Percentiles rank a stretch among this genome's conserved stretches.
Conservation (phyloP, 441 rosid genomes). For the Corymbia citriodora region DNA sequence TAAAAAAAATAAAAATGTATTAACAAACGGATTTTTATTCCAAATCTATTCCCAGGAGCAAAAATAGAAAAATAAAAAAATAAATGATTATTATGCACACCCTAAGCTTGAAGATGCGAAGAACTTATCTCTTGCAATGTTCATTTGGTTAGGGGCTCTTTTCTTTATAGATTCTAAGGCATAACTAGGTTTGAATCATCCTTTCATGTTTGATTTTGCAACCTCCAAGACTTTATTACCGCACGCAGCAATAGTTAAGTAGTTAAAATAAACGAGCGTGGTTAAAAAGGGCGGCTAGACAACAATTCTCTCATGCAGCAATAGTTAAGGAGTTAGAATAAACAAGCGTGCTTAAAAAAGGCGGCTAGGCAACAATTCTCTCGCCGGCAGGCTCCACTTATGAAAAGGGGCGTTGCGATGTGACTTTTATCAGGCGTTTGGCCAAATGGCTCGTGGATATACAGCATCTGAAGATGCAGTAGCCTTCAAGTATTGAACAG, state of each 20-base stretch:
- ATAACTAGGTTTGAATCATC: neutral
- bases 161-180: neutral
- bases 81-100: too few relatives aligned
- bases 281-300: too few relatives aligned
- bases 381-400: neutral
- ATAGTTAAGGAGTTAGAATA: neutral
- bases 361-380: neutral
- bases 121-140: neutral
- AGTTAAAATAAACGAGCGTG: too few relatives aligned
- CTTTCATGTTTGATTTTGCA: neutral
- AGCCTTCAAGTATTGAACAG: neutral
- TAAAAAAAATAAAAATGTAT: too few relatives aligned
- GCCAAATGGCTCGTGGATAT: neutral
- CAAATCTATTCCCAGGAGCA: too few relatives aligned
- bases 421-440: neutral
- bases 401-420: neutral
- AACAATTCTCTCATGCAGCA: too few relatives aligned
- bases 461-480: neutral
- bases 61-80: too few relatives aligned
- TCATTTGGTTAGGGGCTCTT: neutral
- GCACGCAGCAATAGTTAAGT: accelerated
- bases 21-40: too few relatives aligned
- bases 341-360: neutral
- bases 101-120: neutral
- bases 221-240: neutral